Evolutionary conservation across 352 stramenopile species (phyloP), one percentile per base, ranked within the genome.

Genomic region (Sclerospora graminicola): DNA sequence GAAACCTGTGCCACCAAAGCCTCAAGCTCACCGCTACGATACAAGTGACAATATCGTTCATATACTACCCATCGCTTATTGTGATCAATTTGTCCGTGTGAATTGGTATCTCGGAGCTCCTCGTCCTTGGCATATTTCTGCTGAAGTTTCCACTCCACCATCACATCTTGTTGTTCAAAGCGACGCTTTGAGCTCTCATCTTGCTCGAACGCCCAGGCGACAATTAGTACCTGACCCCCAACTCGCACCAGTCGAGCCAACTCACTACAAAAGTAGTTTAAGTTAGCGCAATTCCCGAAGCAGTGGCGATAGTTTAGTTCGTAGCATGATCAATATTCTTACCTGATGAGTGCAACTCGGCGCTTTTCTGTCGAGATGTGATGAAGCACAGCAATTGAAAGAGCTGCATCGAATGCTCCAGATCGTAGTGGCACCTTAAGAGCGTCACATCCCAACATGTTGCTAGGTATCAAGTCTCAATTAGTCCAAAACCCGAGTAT

Each of bases 71-170:
- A 91, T 7, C 61, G 59, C 38, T 84, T 86, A 10, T 63, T 60
- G 2, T 18, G 37, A 45, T 64, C 49, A 16, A 78, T 54, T 2
- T 62, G 56, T 13, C 67, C 70, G 32, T 85, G 72, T 13, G 51
- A 48, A 8, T 32, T 14, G 13, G 27, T 27, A 7, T 41, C 47
- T 10, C 26, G 27, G 0, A 19, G 26, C 5, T 45, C 46, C 11
- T 48, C 41, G 7, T 61, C 39, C 18, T 57, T 45, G 3, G 49
- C 60, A 50, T 85, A 89, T 36, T 88, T 91, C n/a, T 85, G 59
- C 51, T 91, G 79, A 3, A 91, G 63, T 41, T 91, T 91, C 76
- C 74, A 89, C 57, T 91, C 71, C 32, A 89, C 80, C 63, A 89
- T 84, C 28, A 89, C 80, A 39, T 91, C 80, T 42, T 89, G 76